Evolutionary conservation across 768 basidiomycete species (phyloP), one percentile per base, ranked within the genome.

Genomic region (Lactarius psammicola): DNA sequence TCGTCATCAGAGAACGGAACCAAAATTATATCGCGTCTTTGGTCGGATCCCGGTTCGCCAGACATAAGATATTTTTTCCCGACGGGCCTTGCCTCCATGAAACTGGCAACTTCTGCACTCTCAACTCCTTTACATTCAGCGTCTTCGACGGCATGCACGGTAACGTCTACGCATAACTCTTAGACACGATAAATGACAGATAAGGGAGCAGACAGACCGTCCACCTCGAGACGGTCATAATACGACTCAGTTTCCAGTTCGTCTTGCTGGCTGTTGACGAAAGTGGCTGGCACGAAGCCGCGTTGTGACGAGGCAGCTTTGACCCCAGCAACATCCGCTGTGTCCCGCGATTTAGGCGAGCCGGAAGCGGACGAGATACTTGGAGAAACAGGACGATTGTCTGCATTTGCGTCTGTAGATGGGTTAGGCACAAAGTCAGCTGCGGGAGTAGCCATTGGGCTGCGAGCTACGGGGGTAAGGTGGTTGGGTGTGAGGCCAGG

Each of bases 401-500:
- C 46, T 44, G 62, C 58, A 6, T 31, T 18, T 13, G 57, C 28
- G 33, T 34, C 38, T 40, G 31, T 15, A 13, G 20, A n/a, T 7
- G 40, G 5, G 33, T 17, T 33, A 46, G 26, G 54, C 18, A 33
- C n/a, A 9, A 63, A 30, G 42, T 38, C 51, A 20, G n/a, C 40
- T 38, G 36, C 23, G 17, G 60, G 20, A 26, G 42, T 9, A 31
- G 61, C 51, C 26, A 38, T 51, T 23, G 67, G 64, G 26, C 55
- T 70, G 34, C 20, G 44, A 42, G 26, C 46, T 4, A 55, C 26
- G 30, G 69, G 69, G 6, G 69, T 69, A 38, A 70, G 61, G 31
- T 69, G 68, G 44, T 66, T 55, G n/a, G 69, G 68, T 15, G 68
- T 70, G 56, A 63, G 49, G 36, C 55, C 61, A 18, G 66, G 56